Evolutionary conservation across 2,329 filamentous ascomycete species (phyloP).

Genomic region (Apiospora hydei): DNA sequence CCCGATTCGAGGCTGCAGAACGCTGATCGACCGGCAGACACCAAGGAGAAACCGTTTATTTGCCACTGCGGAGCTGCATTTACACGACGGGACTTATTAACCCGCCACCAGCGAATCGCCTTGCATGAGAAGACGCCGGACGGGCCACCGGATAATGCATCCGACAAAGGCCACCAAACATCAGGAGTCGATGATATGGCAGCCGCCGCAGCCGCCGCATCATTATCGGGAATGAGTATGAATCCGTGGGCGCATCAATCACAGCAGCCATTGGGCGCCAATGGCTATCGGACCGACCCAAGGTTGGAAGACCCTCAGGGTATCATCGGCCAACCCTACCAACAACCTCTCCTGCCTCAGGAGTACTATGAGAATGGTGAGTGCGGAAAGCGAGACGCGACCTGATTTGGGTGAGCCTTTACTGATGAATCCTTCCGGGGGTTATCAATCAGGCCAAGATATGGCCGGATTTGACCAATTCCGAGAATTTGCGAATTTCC

Average conservation of each 20-base stretch:
- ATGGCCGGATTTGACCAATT: conserved; percentile 43
- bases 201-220: conserved; percentile 39
- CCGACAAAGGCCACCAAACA: conserved; percentile 40
- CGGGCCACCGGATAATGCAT: conserved; percentile 34
- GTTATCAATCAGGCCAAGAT: conserved; percentile 20
- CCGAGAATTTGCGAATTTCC: conserved; percentile 47
- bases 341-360: conserved; percentile 25
- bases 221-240: conserved; percentile 43
- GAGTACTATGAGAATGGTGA: conserved; percentile 36
- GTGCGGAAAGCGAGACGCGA: background rate
- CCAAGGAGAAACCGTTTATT: conserved; percentile 56
- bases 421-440: background rate
- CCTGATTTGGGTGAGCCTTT: background rate
- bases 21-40: conserved; percentile 43
- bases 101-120: conserved; percentile 51
- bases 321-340: conserved; percentile 24
- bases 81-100: conserved; percentile 52
- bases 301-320: conserved; percentile 22
- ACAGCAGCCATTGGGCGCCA: conserved; percentile 14
- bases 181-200: conserved; percentile 38
- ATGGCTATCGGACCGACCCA: conserved; percentile 18
- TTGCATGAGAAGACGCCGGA: conserved; percentile 43
- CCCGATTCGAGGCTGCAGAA: conserved; percentile 1
- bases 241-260: conserved; percentile 37
- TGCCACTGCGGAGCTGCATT: conserved; percentile 54